Conservation (phyloP, 2,329 filamentous ascomycete species). For the Colletotrichum higginsianum region DNA sequence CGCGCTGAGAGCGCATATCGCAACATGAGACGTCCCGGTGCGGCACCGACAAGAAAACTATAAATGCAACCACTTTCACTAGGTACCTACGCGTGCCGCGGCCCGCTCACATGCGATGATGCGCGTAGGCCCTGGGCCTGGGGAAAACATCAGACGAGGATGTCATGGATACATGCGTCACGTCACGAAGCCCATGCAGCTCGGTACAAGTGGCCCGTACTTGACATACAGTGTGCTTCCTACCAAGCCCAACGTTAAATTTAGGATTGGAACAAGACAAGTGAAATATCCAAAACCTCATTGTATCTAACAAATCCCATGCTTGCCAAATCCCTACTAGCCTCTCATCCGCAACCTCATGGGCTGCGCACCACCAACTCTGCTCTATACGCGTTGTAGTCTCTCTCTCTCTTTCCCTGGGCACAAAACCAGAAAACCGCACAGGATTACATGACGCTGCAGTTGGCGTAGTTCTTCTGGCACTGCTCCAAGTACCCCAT, state of each 20-base stretch:
- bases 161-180: not conserved
- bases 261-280: not conserved
- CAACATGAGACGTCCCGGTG: not conserved
- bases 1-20: not conserved
- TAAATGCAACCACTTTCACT: not conserved
- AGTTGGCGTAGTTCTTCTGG: slow-evolving; percentile 65
- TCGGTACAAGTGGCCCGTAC: not conserved
- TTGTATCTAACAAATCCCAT: not conserved
- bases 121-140: not conserved
- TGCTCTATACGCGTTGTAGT: not conserved
- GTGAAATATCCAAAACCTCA: not conserved
- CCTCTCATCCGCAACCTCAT: not conserved
- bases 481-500: slow-evolving; percentile 84
- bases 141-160: not conserved
- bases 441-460: slow-evolving; percentile 66
- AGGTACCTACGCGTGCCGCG: not conserved
- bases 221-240: not conserved
- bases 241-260: too few species aligned
- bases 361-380: not conserved
- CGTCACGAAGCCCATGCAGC: slow-evolving; percentile 1
- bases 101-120: not conserved
- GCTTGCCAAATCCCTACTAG: not conserved
- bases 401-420: not conserved
- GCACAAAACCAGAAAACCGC: not conserved
- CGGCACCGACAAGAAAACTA: slow-evolving; percentile 2